phyloP scores from a whole-genome alignment of 768 basidiomycete genomes.

The Roridomyces roridus region DNA sequence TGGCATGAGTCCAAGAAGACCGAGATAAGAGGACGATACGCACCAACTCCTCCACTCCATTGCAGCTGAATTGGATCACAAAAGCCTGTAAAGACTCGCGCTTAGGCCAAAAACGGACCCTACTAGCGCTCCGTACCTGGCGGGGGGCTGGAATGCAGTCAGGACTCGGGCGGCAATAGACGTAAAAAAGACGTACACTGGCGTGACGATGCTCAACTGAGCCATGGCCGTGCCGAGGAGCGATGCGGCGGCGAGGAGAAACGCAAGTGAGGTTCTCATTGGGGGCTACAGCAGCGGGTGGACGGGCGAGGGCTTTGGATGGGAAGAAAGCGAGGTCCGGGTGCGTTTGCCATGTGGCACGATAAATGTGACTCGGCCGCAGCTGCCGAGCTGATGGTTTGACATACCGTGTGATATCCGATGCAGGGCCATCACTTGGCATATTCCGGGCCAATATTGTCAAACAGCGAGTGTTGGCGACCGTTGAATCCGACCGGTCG shows the following conservation, averaged over 20 bases:
- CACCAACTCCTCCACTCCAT: slow-evolving; percentile 17
- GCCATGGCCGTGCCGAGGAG: slow-evolving; percentile 8
- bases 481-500: too few relatives aligned
- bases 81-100: background rate
- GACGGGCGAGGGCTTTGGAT: too few relatives aligned
- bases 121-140: slow-evolving; percentile 1
- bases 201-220: slow-evolving; percentile 13
- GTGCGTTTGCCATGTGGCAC: too few relatives aligned
- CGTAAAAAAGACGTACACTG: slow-evolving; percentile 12
- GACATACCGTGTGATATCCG: too few relatives aligned
- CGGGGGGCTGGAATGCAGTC: slow-evolving; percentile 7
- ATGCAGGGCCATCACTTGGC: too few relatives aligned
- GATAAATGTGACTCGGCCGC: too few relatives aligned
- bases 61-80: slow-evolving; percentile 14
- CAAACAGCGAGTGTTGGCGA: too few relatives aligned
- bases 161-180: background rate
- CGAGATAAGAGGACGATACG: background rate
- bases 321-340: too few relatives aligned
- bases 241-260: slow-evolving; percentile 8
- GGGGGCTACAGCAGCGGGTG: background rate
- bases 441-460: too few relatives aligned
- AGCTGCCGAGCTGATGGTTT: too few relatives aligned
- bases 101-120: slow-evolving; percentile 1
- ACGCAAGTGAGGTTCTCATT: slow-evolving; percentile 13
- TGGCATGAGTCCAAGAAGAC: background rate